Base-by-base conservation (phyloP, 345 rosid species). In the Boechera stricta region DNA sequence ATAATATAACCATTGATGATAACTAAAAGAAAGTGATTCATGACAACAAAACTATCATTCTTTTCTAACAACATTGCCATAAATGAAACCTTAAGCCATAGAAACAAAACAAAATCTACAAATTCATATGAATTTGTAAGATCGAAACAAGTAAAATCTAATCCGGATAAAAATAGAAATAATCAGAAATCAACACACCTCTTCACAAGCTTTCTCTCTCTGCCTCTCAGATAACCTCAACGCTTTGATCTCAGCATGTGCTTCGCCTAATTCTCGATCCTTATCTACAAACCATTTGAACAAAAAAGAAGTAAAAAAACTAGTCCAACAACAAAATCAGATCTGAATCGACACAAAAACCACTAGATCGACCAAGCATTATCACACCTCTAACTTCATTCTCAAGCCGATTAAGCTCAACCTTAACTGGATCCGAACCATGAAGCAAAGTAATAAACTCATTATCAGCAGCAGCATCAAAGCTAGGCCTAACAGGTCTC, bases 381-480 rank as follows among this genome's bases (percentile, higher is more conserved):
- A 9, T 86, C 36, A 6, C 86, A 95, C 99, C 98, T 92, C 91
- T 88, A 80, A 95, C 96, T 84, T 95, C 99, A 68, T 92, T 95
- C 88, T 95, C 98, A 60, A 92, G 90, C 67, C 99, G 97, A 84
- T 95, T 95, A 74, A 95, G 97, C 89, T 95, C 99, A 59, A 95
- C 81, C 83, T 95, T 95, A 67, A 95, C 98, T 81, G 97, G 99
- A 95, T 95, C 98, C 87, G 99, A 95, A 62, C 99, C 98, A 79
- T 91, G 99, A 65, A 95, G 85, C 72, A 87, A 68, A 24, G 94
- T 89, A 6, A 92, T 91, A 82, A 95, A 85, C 85, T 95, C 98
- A 66, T 89, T 95, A 57, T 95, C 99, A 41, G 67, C 71, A 32
- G 80, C 35, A 1, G 98, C 98, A 78, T 95, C 99, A 63, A 95